Base-by-base conservation (phyloP, 768 basidiomycete species). In the Lentinula guzmanii region DNA sequence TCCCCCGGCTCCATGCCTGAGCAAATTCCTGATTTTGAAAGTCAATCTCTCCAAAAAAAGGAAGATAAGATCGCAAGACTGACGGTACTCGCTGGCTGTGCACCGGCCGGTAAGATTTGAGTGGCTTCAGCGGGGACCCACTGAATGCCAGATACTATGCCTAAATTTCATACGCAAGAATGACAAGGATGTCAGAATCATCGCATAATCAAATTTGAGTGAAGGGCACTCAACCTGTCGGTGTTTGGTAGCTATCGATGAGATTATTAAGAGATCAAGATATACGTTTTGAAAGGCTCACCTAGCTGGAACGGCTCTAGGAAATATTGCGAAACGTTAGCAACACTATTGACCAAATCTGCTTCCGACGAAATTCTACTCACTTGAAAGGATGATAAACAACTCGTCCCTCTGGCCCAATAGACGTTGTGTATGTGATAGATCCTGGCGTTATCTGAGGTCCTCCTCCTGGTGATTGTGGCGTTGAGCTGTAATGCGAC, bases 321-420 rank as follows among this genome's bases (percentile, higher is more conserved):
- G 37, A 39, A 39, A 39, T 2, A 39, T 39, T 28, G 61, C 41
- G 43, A 65, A 67, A 59, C 53, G 53, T 63, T 33, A 52, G 28
- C 11, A 33, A 6, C 15, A 61, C 50, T 66, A 58, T 68, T 37
- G 65, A 69, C 65, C 65, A 21, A 63, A 52, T 57, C 6, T 48
- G 57, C 8, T 41, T 52, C 58, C 60, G 52, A 55, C 45, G 50
- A 55, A 61, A 52, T 31, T 15, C 51, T 37, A 74, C 84, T 64
- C 67, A 89, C 90, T 77, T 91, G 83, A 90, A 92, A 11, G 85
- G 81, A 67, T 91, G 86, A 69, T 92, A 92, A 58, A 79, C 69
- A 34, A 82, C 60, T 63, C 79, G 76, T 16, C 90, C 90, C 74
- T 91, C 85, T 41, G 82, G 75, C 2, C 78, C 79, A 0, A 76